Evolutionary conservation across 202 grass and related monocot genomes (phyloP).

Genomic region (Musa balbisiana): DNA sequence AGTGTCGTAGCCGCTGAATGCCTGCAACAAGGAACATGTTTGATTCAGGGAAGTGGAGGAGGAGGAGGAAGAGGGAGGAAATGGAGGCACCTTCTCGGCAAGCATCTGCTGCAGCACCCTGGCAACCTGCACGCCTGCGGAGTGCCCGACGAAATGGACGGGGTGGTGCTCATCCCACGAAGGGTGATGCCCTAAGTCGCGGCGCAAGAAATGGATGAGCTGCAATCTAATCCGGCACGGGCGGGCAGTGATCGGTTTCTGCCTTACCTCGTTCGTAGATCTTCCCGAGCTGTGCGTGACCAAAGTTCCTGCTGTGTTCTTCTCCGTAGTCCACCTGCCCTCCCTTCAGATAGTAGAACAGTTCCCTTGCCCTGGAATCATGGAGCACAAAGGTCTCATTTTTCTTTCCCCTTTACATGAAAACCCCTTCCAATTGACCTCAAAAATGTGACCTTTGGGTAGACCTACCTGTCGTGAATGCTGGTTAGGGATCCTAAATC

Average conservation of each 20-base stretch:
- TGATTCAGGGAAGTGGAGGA: neutral
- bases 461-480: slow-evolving; percentile 34
- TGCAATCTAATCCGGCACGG: too few species aligned
- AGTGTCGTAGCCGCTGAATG: slow-evolving; percentile 36
- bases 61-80: slow-evolving; percentile 4
- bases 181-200: slow-evolving; percentile 29
- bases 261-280: slow-evolving; percentile 36
- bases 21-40: slow-evolving; percentile 3
- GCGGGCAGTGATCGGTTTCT: too few species aligned
- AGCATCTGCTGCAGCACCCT: slow-evolving; percentile 53
- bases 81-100: slow-evolving; percentile 27
- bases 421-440: too few species aligned
- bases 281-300: slow-evolving; percentile 39
- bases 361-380: slow-evolving; percentile 35
- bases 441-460: neutral
- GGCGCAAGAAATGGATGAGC: too few species aligned
- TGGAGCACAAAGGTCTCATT: neutral
- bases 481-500: slow-evolving; percentile 47
- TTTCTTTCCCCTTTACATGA: neutral
- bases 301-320: slow-evolving; percentile 36
- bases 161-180: slow-evolving; percentile 46
- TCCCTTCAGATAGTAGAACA: slow-evolving; percentile 56
- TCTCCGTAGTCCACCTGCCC: slow-evolving; percentile 47
- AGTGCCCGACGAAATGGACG: slow-evolving; percentile 45
- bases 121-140: slow-evolving; percentile 33